A percentile compares a stretch with the other conserved stretches of the same genome.
These are phyloP conservation scores for Diplodia corticola DNA, from an alignment of 2,329 filamentous ascomycete genomes.

Conservation along the genomic window DNA sequence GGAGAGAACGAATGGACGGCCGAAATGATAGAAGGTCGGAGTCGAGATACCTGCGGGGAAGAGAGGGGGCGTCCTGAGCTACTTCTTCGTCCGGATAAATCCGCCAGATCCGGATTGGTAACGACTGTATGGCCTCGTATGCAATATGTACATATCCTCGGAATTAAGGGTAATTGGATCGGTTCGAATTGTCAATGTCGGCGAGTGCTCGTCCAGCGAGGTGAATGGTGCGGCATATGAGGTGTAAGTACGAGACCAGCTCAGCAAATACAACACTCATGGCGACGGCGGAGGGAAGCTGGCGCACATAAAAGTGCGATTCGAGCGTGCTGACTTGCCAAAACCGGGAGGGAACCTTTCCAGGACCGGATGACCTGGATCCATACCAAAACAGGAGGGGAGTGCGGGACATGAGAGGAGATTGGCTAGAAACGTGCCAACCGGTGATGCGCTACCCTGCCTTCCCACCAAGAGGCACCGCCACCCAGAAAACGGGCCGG, in stretches of 20 bases:
- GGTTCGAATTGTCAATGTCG: background rate
- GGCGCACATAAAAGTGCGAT: background rate
- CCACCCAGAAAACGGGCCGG: background rate
- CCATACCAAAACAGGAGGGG: background rate
- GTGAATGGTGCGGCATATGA: background rate
- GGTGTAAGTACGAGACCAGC: background rate
- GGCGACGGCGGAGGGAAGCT: background rate
- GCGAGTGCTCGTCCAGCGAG: background rate
- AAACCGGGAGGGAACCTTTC: background rate
- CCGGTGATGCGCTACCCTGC: background rate
- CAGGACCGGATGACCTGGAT: background rate
- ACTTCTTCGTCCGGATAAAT: background rate
- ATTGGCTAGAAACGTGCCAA: background rate
- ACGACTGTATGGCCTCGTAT: constrained; percentile 18
- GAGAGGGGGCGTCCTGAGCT: background rate
- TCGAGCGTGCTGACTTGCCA: background rate
- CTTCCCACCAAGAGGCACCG: background rate
- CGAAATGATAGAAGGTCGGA: background rate
- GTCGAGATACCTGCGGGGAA: background rate
- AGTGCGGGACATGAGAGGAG: background rate
- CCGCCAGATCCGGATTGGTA: background rate
- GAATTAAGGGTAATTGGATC: background rate
- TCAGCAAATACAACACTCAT: background rate
- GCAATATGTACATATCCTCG: background rate
- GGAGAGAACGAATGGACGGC: background rate